phyloP scores from a whole-genome alignment of 108 stramenopile species.

The Nitzschia putrida region DNA sequence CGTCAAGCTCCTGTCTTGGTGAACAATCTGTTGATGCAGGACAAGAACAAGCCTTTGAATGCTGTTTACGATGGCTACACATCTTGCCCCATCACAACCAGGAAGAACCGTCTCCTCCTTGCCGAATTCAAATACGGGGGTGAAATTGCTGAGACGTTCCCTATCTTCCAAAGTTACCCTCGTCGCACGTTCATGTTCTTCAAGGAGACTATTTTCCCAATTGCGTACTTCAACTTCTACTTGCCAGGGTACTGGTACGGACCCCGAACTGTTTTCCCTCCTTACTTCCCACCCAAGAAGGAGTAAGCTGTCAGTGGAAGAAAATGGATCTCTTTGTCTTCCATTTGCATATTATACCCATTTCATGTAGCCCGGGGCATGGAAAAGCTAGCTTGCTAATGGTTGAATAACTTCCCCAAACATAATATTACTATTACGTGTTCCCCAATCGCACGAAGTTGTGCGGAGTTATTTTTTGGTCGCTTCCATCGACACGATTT shows the following conservation, averaged over 20 bases:
- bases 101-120: constrained; percentile 25
- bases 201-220: constrained; percentile 1
- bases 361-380: no score
- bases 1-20: constrained; percentile 42
- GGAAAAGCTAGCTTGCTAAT: no score
- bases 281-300: neutral
- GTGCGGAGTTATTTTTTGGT: no score
- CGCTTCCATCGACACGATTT: no score
- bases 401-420: no score
- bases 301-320: neutral
- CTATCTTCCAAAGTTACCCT: neutral
- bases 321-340: no score
- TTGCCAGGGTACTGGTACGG: neutral
- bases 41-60: constrained; percentile 24
- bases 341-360: no score
- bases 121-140: constrained; percentile 49
- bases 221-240: neutral
- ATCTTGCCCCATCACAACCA: constrained; percentile 42
- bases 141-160: constrained; percentile 41
- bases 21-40: constrained; percentile 35
- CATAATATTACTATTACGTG: no score
- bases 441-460: no score
- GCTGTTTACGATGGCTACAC: constrained; percentile 42
- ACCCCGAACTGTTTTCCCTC: neutral
- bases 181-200: neutral